Base-by-base conservation (phyloP, 345 rosid species). In the Rhodomyrtus tomentosa region DNA sequence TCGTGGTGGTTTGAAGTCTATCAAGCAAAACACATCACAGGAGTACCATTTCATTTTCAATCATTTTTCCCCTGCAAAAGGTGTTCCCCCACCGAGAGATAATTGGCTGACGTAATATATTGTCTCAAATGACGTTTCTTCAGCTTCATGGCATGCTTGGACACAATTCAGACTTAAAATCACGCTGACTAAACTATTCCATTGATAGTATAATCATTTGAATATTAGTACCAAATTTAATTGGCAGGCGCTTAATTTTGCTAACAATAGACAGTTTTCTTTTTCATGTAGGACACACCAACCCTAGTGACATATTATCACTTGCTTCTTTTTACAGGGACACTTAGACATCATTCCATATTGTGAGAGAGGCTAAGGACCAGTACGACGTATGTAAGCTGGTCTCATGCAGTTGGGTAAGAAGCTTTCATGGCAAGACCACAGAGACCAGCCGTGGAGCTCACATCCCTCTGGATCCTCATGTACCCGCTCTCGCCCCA, bases 381-480 rank as follows among this genome's bases (percentile, higher is more conserved):
- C 76, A 32, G 25, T 36, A 21, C 6, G 76, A 32, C 20, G 20
- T 68, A 38, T 68, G 18, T 68, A 8, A 20, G 79, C 21, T 68
- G 13, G 38, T 36, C 55, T 82, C 84, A 82, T 49, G 51, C 82
- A 51, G 81, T 84, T 18, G 85, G 85, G 48, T 84, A 84, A n/a
- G 81, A 84, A 21, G 85, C 51, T 50, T 32, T 1, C 85, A 84
- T 84, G 55, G 85, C 85, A 86, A 94, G 88, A 85, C 98, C 95
- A 82, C 98, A 94, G 7, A 85, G 72, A 40, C 98, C 95, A 55
- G 84, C 20, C 82, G 84, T 86, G 20, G 62, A 84, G 3, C 4
- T 50, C 3, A 84, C 51, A 82, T 87, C 93, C 83, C 92, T 90
- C 54, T 49, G 58, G 82, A 94, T 89, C 88, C 90, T 91, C 85